Conservation (phyloP, 495 filamentous ascomycete genomes). For the Daldinia loculata region DNA sequence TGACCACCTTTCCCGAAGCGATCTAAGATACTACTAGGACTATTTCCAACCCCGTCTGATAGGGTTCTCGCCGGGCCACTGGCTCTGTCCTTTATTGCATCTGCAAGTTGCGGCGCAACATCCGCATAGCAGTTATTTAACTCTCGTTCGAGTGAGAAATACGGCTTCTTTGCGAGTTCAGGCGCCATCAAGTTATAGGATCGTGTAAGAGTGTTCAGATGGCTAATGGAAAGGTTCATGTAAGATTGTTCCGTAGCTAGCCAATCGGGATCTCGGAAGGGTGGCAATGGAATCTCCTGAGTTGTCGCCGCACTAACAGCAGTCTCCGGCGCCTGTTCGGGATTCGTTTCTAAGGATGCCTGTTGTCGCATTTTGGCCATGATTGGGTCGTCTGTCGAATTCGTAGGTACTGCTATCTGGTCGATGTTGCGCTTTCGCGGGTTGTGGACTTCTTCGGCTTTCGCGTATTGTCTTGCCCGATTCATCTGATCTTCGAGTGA, state of each 20-base stretch:
- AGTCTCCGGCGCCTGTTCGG: conserved; percentile 29
- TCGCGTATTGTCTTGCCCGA: conserved; percentile 75
- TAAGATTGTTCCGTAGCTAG: conserved; percentile 77
- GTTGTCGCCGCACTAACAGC: conserved; percentile 18
- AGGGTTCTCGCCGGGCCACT: conserved; percentile 56
- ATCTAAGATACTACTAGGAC: conserved; percentile 50
- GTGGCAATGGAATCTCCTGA: conserved; percentile 48
- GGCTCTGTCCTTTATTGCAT: conserved; percentile 75
- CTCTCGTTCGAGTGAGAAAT: conserved; percentile 85
- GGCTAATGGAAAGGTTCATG: conserved; percentile 77
- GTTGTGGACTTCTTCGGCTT: conserved; percentile 70
- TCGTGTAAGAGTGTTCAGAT: conserved; percentile 81
- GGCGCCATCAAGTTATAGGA: conserved; percentile 97
- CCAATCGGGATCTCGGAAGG: conserved; percentile 74
- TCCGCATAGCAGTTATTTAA: conserved; percentile 83
- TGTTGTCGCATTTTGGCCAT: conserved; percentile 57
- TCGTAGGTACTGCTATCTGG: conserved; percentile 58
- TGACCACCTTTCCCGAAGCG: conserved; percentile 58
- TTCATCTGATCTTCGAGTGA: conserved; percentile 78
- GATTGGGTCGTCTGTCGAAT: conserved; percentile 56
- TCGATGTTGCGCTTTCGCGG: conserved; percentile 58
- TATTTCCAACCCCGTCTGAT: conserved; percentile 42
- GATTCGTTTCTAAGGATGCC: conserved; percentile 16
- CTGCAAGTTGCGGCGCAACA: conserved; percentile 77
- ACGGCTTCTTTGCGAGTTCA: conserved; percentile 90